Evolutionary conservation across 2,329 filamentous ascomycete species (phyloP).

Genomic region (Epichloe amarillans): DNA sequence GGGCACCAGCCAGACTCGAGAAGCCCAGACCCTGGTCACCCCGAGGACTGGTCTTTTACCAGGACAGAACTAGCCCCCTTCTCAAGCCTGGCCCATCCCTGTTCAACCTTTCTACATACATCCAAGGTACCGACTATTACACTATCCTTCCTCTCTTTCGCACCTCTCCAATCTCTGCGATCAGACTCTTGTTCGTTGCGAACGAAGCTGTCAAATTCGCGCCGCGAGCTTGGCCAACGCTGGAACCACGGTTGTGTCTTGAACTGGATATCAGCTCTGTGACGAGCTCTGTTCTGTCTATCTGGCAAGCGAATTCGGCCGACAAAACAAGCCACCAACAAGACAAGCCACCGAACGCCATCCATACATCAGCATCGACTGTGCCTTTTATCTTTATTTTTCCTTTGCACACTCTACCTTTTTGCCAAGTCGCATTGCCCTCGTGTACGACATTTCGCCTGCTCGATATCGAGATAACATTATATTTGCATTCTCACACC

Average conservation of each 20-base stretch:
- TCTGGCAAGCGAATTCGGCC: neutral
- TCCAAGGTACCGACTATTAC: neutral
- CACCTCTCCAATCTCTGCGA: slow-evolving; percentile 1
- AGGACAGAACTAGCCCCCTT: slow-evolving; percentile 2
- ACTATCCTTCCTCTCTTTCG: slow-evolving; percentile 4
- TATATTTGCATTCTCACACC: neutral
- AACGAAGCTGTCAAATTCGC: neutral
- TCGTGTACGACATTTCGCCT: neutral
- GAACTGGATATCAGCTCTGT: neutral
- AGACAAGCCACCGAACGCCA: neutral
- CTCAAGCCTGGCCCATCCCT: slow-evolving; percentile 5
- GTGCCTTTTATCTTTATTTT: neutral
- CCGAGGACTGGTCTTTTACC: neutral
- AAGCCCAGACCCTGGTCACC: slow-evolving; percentile 1
- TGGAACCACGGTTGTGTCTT: neutral
- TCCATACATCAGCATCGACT: neutral
- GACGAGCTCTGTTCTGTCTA: neutral
- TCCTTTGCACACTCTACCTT: neutral
- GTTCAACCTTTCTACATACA: slow-evolving; percentile 3
- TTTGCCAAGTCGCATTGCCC: neutral
- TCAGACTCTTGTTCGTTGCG: neutral
- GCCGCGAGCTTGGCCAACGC: neutral
- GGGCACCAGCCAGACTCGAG: neutral
- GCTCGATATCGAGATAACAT: neutral
- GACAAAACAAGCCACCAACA: too few species aligned